phyloP scores from a whole-genome alignment of 2,329 filamentous ascomycete genomes.

The Pseudogymnoascus sp. region DNA sequence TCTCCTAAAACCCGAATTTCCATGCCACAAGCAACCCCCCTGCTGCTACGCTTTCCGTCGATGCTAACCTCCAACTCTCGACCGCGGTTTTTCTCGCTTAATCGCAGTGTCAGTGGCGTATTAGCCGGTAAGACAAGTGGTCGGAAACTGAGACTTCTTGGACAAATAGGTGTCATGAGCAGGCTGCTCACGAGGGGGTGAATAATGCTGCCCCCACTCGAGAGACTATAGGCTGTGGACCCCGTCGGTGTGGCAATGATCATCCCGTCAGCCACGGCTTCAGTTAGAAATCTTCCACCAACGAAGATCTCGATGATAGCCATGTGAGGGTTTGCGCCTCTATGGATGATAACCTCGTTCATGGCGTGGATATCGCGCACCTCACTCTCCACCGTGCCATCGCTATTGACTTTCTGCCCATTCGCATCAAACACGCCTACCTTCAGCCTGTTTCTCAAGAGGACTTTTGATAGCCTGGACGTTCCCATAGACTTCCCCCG shows the following conservation, averaged over 20 bases:
- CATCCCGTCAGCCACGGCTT: constrained; percentile 91
- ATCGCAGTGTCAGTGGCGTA: constrained; percentile 69
- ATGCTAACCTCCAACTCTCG: constrained; percentile 72
- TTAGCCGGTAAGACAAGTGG: constrained; percentile 83
- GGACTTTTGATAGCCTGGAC: constrained; percentile 65
- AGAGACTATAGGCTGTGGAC: constrained; percentile 92
- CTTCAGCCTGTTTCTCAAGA: constrained; percentile 78
- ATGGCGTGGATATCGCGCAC: constrained; percentile 54
- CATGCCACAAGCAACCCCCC: constrained; percentile 63
- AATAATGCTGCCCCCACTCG: constrained; percentile 83
- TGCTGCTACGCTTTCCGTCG: constrained; percentile 59
- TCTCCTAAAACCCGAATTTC: constrained; percentile 88
- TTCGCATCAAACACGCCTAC: constrained; percentile 72
- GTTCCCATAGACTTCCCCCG: constrained; percentile 75
- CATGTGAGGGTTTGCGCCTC: constrained; percentile 81
- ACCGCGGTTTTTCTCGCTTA: constrained; percentile 73
- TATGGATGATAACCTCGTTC: constrained; percentile 91
- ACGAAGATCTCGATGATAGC: constrained; percentile 88
- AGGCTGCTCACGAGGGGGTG: constrained; percentile 86
- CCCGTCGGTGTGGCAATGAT: constrained; percentile 90
- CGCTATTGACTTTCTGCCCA: constrained; percentile 47
- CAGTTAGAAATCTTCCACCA: constrained; percentile 80
- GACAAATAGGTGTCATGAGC: constrained; percentile 88
- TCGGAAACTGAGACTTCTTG: constrained; percentile 82
- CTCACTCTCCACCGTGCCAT: constrained; percentile 24